Evolutionary conservation across 345 rosid species (phyloP), one percentile per base, ranked within the genome.

Genomic region (Zanthoxylum bungeanum): DNA sequence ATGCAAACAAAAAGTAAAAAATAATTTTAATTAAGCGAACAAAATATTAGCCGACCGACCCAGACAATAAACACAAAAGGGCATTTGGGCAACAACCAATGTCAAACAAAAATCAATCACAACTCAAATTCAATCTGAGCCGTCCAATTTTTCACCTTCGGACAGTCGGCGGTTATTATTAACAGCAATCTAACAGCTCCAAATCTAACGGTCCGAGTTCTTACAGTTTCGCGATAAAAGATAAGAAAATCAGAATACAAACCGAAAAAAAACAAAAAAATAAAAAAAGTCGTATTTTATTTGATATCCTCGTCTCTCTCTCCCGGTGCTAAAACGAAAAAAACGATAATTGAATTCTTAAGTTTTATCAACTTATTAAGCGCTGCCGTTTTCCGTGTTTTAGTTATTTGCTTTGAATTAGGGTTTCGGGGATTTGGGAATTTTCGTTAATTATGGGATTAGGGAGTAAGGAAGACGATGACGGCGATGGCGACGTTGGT

Each of bases 391-490:
- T 21, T 5, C 16, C n/a, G n/a, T n/a, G 4, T 16, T 24, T 5
- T 64, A 46, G 1, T 64, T 19, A 6, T 63, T 63, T 30, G n/a
- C 49, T 34, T 37, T 53, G 65, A 56, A 36, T 76, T 59, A 47
- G 72, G 84, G 78, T 71, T 77, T 73, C 76, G 66, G 46, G 76
- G 27, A 69, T 64, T 60, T 66, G 73, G 79, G 52, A 19, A 17
- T 60, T 59, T 55, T 42, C 22, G 46, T 73, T 64, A 61, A 67
- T 74, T 47, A 95, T 95, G 99, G 97, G 98, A 57, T 83, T 95
- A 79, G 93, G 94, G 55, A 69, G 59, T 74, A 73, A 80, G 67
- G 80, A 77, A 1, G 90, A 81, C 27, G 82, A 68, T 49, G 86
- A 71, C 2, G 86, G 75, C n/a, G 82, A 75, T 5, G 74, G 64